A percentile compares a stretch with the other conserved stretches of the same genome.
Conservation (phyloP, 306 rosid species). For the Coriaria nepalensis region DNA sequence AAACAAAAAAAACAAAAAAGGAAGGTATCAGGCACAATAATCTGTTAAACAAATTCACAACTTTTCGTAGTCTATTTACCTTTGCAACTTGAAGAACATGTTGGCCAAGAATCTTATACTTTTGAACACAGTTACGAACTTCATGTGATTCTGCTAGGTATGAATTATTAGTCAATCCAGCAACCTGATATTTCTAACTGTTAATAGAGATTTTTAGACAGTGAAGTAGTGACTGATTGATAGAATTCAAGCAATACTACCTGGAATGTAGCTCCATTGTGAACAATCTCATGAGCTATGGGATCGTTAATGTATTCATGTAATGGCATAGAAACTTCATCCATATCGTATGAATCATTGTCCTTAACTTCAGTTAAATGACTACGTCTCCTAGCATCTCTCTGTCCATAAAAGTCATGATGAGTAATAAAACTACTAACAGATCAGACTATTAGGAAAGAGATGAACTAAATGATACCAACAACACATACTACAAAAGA, state of each 20-base stretch:
- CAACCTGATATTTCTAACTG: slow-evolving; percentile 44
- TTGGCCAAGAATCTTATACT: slow-evolving; percentile 59
- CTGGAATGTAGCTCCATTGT: slow-evolving; percentile 98
- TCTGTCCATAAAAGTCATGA: slow-evolving; percentile 32
- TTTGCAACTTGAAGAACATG: slow-evolving; percentile 80
- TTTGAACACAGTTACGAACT: slow-evolving; percentile 84
- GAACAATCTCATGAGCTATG: slow-evolving; percentile 59
- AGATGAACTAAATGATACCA: no score
- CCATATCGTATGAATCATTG: slow-evolving; percentile 49
- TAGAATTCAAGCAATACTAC: slow-evolving; percentile 20
- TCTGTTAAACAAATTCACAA: slow-evolving; percentile 13
- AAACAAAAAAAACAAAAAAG: no score
- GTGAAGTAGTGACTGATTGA: neutral
- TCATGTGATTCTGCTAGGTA: slow-evolving; percentile 56
- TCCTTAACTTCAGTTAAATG: slow-evolving; percentile 19
- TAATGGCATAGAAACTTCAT: slow-evolving; percentile 74
- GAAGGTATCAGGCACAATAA: slow-evolving; percentile 13
- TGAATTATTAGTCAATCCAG: slow-evolving; percentile 96
- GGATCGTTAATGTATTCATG: slow-evolving; percentile 60
- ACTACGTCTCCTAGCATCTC: slow-evolving; percentile 38
- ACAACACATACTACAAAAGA: neutral
- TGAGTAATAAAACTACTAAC: slow-evolving; percentile 1
- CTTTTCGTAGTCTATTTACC: slow-evolving; percentile 29
- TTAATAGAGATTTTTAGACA: slow-evolving; percentile 10
- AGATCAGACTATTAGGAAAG: neutral